Conservation (phyloP, 306 rosid genomes). For the Cicer judaicum region DNA sequence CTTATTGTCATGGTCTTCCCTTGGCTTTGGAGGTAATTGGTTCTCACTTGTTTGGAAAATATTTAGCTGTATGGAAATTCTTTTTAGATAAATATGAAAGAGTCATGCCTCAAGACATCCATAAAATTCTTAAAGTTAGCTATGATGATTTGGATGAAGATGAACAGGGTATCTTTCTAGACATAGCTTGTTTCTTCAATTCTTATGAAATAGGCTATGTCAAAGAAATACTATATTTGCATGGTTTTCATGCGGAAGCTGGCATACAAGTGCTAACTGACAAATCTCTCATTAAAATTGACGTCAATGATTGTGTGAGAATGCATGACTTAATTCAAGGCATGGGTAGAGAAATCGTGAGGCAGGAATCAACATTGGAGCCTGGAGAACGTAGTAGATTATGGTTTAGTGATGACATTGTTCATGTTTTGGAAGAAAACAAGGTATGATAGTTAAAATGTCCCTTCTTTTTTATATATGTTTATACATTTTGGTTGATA, state of each 20-base stretch:
- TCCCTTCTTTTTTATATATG: not conserved
- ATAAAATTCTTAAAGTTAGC: constrained; percentile 19
- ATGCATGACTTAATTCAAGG: constrained; percentile 22
- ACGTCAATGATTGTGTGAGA: not conserved
- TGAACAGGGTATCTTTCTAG: constrained; percentile 5
- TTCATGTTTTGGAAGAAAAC: constrained; percentile 27
- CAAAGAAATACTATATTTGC: constrained; percentile 1
- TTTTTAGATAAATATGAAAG: not conserved
- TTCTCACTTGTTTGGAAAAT: constrained; percentile 13
- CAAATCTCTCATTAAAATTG: constrained; percentile 27
- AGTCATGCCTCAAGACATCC: not conserved
- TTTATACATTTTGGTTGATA: not conserved
- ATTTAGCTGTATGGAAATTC: constrained; percentile 11
- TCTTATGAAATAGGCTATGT: constrained; percentile 17
- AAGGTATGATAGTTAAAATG: not conserved
- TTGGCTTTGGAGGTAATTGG: constrained; percentile 29
- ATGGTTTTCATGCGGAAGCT: constrained; percentile 11
- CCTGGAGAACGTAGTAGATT: constrained; percentile 22
- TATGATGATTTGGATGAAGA: constrained; percentile 32
- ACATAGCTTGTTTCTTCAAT: constrained; percentile 26
- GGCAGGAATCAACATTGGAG: constrained; percentile 17
- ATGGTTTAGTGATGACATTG: constrained; percentile 22
- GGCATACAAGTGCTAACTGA: not conserved
- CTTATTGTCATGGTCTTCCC: constrained; percentile 4
- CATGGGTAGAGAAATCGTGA: constrained; percentile 33